Conservation (phyloP, 2,329 filamentous ascomycete species). For the Arthrobotrys sinensis region DNA sequence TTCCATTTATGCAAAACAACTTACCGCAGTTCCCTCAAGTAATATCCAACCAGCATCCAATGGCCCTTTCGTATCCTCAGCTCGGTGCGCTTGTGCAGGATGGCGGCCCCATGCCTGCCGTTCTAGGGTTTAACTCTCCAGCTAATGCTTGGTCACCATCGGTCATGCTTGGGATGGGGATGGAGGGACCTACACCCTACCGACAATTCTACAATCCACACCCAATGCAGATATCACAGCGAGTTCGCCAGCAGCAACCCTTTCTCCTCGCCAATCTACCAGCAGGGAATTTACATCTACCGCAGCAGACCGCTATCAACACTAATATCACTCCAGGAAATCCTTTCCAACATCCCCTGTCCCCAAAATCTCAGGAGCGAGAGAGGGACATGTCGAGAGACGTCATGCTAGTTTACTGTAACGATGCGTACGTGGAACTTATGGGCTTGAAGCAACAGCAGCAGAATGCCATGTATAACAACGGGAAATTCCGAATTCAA, state of each 20-base stretch:
- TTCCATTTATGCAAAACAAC: conserved; percentile 32
- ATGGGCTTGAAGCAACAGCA: conserved; percentile 58
- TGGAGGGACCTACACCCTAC: conserved; percentile 22
- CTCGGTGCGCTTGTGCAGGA: conserved; percentile 56
- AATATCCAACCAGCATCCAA: conserved; percentile 31
- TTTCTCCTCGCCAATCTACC: conserved; percentile 6
- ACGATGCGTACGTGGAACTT: conserved; percentile 56
- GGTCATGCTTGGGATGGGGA: conserved; percentile 29
- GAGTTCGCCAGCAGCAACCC: conserved; percentile 3
- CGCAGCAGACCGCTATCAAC: conserved; percentile 42
- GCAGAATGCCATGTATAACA: conserved; percentile 30
- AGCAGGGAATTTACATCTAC: conserved; percentile 38
- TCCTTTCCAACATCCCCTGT: conserved; percentile 51
- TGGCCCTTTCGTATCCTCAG: conserved; percentile 49
- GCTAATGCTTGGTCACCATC: conserved; percentile 49
- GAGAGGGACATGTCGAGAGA: conserved; percentile 52
- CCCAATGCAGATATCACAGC: conserved; percentile 27
- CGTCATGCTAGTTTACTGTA: conserved; percentile 55
- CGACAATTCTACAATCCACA: conserved; percentile 41
- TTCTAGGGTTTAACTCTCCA: conserved; percentile 57
- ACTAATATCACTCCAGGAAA: conserved; percentile 39
- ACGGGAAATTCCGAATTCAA: conserved; percentile 51
- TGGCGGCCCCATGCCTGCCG: conserved; percentile 58
- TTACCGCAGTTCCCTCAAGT: conserved; percentile 37
- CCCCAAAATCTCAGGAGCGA: conserved; percentile 35